Evolutionary conservation across 495 filamentous ascomycete species (phyloP).

Genomic region (Polyplosphaeria fusca): DNA sequence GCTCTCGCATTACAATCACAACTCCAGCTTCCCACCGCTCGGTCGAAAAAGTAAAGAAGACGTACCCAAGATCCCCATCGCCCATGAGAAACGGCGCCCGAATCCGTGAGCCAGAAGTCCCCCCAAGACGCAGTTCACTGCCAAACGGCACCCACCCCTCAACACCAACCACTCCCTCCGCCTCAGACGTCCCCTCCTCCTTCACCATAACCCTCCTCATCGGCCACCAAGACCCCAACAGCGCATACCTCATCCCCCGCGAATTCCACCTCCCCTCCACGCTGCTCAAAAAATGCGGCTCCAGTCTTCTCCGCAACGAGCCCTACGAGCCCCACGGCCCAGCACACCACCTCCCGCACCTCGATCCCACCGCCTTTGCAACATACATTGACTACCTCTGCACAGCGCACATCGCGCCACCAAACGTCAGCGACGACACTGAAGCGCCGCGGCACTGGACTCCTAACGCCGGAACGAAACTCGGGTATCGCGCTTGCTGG

Average conservation of each 20-base stretch:
- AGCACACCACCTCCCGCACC: background rate
- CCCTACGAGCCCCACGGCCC: too few species aligned
- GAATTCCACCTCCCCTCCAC: background rate
- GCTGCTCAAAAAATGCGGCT: background rate
- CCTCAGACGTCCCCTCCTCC: background rate
- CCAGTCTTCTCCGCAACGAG: background rate
- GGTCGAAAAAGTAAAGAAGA: too few species aligned
- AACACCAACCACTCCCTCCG: background rate
- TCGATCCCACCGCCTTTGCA: constrained; percentile 2
- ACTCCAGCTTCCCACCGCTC: too few species aligned
- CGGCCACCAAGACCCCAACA: background rate
- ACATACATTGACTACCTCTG: background rate
- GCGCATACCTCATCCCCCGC: background rate
- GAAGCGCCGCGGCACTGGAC: background rate
- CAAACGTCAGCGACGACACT: background rate
- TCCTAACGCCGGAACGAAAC: background rate
- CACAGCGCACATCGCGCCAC: background rate
- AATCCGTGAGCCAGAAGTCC: too few species aligned
- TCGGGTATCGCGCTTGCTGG: background rate
- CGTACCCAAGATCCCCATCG: too few species aligned
- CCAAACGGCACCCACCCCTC: too few species aligned
- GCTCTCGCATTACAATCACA: too few species aligned
- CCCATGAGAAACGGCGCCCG: too few species aligned
- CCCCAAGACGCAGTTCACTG: too few species aligned
- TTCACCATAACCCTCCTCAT: background rate